Evolutionary conservation across 805 yeast genomes (phyloP), one percentile per base, ranked within the genome.

Genomic region (Yarrowia deformans): DNA sequence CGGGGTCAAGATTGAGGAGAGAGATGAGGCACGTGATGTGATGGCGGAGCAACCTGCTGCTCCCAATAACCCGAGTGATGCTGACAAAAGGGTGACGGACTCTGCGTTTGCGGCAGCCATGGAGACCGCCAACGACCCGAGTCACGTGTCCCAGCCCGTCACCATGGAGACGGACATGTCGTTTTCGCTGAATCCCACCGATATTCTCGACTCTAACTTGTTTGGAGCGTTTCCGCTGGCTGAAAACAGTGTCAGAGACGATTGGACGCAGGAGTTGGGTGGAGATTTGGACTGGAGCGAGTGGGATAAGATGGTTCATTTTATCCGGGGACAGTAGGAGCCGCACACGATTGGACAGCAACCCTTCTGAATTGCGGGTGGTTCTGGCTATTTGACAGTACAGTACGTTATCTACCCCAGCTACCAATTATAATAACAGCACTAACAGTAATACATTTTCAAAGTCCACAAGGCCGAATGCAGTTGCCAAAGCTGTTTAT

Each of bases 291-390:
- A 66, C 13, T 66, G 69, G 69, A 35, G 42, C 8, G 69, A 66
- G 69, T 66, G 61, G 60, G 69, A 66, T 32, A 50, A 54, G 35
- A 66, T 66, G 69, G 61, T 66, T 13, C 60, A 52, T 34, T 66
- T 66, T 18, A 63, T 63, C 16, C 14, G 55, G 29, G 55, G 52
- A 16, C 60, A 54, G 19, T 54, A 49, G 19, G 9, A 8, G 10
- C 10, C 2, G 29, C 29, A 23, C 37, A 8, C 10, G 37, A 34
- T 3, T 34, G 37, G 37, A 34, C 29, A 23, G 4, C 29, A 23
- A 23, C 29, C 4, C 4, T 2, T 23, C 29, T 23, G 29, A 23
- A 4, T 4, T 23, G 4, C 2, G 29, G 29, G 29, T 4, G 4
- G 29, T 23, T 4, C 29, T 23, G 4, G 29, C 29, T 23, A 2